Evolutionary conservation across 2,329 filamentous ascomycete species (phyloP).

Genomic region (Botrytis medusae): DNA sequence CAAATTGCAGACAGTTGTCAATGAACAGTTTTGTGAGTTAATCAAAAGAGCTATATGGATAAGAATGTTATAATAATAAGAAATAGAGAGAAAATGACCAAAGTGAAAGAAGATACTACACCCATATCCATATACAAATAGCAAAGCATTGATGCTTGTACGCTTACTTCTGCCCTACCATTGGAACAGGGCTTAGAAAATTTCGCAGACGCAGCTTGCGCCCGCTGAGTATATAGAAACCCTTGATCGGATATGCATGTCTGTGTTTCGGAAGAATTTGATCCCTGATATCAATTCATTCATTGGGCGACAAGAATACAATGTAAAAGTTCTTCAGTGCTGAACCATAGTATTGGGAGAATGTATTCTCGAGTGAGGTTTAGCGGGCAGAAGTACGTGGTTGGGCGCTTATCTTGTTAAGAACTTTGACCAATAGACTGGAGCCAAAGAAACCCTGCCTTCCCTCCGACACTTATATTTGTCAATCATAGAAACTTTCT

Average conservation of each 20-base stretch:
- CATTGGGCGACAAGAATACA: conserved; percentile 8
- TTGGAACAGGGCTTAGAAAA: background rate
- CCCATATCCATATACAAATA: background rate
- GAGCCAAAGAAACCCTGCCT: background rate
- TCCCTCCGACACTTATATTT: background rate
- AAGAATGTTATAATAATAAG: background rate
- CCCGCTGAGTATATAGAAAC: background rate
- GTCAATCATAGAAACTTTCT: background rate
- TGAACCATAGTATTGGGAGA: background rate
- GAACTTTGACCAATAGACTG: background rate
- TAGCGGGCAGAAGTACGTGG: background rate
- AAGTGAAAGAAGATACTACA: background rate
- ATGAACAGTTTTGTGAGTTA: background rate
- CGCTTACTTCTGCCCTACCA: conserved; percentile 10
- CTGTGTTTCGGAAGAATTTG: background rate
- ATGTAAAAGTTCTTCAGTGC: conserved; percentile 4
- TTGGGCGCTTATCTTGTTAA: conserved; percentile 1
- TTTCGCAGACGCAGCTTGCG: background rate
- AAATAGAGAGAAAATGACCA: background rate
- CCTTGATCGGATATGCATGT: background rate
- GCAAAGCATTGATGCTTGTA: background rate
- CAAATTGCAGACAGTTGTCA: background rate
- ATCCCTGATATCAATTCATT: background rate
- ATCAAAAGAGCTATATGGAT: background rate
- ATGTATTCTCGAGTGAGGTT: background rate